These are phyloP conservation scores for Ogataea dorogensis DNA, from an alignment of 805 yeast genomes.

Conservation along the genomic window DNA sequence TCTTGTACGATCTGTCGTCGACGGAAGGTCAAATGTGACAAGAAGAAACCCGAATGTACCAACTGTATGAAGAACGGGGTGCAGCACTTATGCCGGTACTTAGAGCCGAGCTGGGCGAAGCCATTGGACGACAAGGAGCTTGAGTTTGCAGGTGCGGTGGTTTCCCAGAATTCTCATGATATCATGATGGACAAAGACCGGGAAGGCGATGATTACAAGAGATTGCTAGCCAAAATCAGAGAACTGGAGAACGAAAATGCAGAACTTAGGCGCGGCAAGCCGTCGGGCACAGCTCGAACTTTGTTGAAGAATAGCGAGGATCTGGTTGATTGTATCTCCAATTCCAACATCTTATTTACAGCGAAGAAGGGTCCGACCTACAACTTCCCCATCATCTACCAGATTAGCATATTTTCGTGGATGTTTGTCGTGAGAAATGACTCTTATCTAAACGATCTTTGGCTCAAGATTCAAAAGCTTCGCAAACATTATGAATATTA, in stretches of 20 bases:
- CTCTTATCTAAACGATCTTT: slow-evolving; percentile 51
- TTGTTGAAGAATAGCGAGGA: slow-evolving; percentile 24
- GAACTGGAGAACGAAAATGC: slow-evolving; percentile 30
- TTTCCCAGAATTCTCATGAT: slow-evolving; percentile 9
- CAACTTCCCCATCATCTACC: slow-evolving; percentile 38
- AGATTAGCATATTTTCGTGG: slow-evolving; percentile 54
- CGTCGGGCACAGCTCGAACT: slow-evolving; percentile 8
- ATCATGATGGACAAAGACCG: slow-evolving; percentile 7
- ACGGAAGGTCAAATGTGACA: slow-evolving; percentile 41
- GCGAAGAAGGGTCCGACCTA: slow-evolving; percentile 35
- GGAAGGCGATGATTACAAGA: slow-evolving; percentile 24
- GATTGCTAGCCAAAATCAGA: slow-evolving; percentile 26
- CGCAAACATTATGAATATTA: slow-evolving; percentile 38
- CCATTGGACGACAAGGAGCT: slow-evolving; percentile 37
- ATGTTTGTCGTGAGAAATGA: slow-evolving; percentile 59
- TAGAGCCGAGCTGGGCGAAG: slow-evolving; percentile 62
- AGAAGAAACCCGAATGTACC: slow-evolving; percentile 53
- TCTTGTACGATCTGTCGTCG: slow-evolving; percentile 40
- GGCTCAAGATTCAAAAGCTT: slow-evolving; percentile 41
- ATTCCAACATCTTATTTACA: slow-evolving; percentile 36
- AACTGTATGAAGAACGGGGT: slow-evolving; percentile 59
- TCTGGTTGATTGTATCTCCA: slow-evolving; percentile 33
- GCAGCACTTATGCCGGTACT: slow-evolving; percentile 53
- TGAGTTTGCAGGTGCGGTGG: slow-evolving; percentile 23
- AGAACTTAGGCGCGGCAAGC: slow-evolving; percentile 20